Evolutionary conservation across 345 rosid species (phyloP), one percentile per base, ranked within the genome.

Genomic region (Adansonia digitata): DNA sequence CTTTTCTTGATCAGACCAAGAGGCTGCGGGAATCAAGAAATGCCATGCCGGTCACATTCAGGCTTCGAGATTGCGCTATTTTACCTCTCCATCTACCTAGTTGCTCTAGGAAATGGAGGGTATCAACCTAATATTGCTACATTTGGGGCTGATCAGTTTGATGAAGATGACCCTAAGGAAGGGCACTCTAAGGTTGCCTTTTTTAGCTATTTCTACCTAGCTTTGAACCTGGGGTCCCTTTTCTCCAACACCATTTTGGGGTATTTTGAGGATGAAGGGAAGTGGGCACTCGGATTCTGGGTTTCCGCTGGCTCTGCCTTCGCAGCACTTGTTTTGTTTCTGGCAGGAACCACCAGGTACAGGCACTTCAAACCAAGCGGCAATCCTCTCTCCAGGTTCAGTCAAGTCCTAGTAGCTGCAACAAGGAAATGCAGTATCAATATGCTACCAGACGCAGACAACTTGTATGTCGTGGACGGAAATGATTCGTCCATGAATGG

Each of bases 51-150:
- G 10, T 37, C 86, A 1, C 99, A 96, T 79, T 88, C 98, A 12
- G 86, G 76, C 69, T 22, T 76, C 74, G 95, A 86, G 86, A 87
- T 86, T 11, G 74, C 84, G n/a, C 48, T 96, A 31, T 96, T 96
- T 85, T 93, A 96, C 88, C 83, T 93, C 68, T 96, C 99, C 0
- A 93, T 86, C 64, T 96, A 93, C 84, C 89, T 96, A 10, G 75
- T 91, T 43, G 99, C 99, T 0, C 85, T 96, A 24, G 99, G 99
- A 64, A 85, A 92, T 53, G 99, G 99, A 4, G 99, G 98, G 20
- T 96, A 96, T 80, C 99, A 96, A 52, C 99, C 99, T n/a, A 96
- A 81, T 75, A 96, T 96, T 35, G 98, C 95, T 35, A 92, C 99
- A 0, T 86, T 96, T 18, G 99, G 99, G 20, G 98, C 99, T 11